These are phyloP conservation scores for Caryopteris hybrid DNA, from an alignment of 305 asterid genomes.

Conservation along the genomic window DNA sequence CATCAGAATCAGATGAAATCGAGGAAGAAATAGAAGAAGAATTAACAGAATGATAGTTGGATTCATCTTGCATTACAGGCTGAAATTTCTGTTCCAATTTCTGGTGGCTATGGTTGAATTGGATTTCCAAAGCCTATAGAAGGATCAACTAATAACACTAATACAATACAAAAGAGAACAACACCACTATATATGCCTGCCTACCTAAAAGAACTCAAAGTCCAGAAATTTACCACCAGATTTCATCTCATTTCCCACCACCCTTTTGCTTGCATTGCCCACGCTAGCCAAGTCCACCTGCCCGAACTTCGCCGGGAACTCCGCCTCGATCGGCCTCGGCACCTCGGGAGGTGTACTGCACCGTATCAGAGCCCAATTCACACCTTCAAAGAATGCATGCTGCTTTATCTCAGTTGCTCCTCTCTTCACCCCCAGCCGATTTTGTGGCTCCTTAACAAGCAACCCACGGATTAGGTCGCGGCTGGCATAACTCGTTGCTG, in stretches of 20 bases:
- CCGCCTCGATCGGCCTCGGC: conserved; percentile 76
- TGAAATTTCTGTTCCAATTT: conserved; percentile 1
- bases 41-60: too few species aligned
- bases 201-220: conserved; percentile 91
- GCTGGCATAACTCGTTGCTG: conserved; percentile 83
- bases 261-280: conserved; percentile 57
- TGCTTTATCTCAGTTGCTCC: conserved; percentile 97
- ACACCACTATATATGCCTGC: conserved; percentile 14
- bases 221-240: conserved; percentile 94
- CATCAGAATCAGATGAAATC: too few species aligned
- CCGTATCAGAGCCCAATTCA: conserved; percentile 93
- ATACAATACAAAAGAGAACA: conserved; percentile 25
- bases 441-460: conserved; percentile 92
- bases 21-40: too few species aligned
- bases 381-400: conserved; percentile 92
- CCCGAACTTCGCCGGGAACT: conserved; percentile 54
- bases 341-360: conserved; percentile 98
- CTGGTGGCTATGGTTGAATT: neutral
- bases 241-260: conserved; percentile 59
- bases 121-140: neutral
- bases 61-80: conserved; percentile 21
- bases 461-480: conserved; percentile 85
- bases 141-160: conserved; percentile 26
- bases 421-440: conserved; percentile 79
- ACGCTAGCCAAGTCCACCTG: conserved; percentile 53